A percentile compares a stretch with the other conserved stretches of the same genome.
Conservation (phyloP, 805 yeast species). For the Komagataella mondaviorum region DNA sequence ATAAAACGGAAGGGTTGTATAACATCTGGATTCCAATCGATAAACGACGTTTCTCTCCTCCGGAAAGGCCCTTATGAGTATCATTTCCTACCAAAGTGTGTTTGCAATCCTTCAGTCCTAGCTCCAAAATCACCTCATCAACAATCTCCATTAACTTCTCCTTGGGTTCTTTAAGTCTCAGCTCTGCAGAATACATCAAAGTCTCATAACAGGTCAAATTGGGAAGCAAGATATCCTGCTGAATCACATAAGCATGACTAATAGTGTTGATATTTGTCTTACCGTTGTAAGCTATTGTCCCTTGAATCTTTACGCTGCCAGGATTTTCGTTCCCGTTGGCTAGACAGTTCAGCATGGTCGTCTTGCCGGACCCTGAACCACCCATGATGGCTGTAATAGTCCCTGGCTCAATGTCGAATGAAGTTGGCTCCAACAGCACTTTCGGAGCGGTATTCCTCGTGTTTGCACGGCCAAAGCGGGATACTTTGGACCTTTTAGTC, state of each 20-base stretch:
- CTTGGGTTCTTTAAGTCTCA: conserved; percentile 38
- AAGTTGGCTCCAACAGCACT: conserved; percentile 14
- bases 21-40: conserved; percentile 70
- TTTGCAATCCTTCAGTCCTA: conserved; percentile 54
- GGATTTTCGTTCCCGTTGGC: conserved; percentile 30
- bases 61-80: conserved; percentile 51
- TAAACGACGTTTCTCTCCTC: conserved; percentile 73
- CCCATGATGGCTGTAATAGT: conserved; percentile 72
- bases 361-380: conserved; percentile 81
- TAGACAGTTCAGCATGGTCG: conserved; percentile 59
- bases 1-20: conserved; percentile 62
- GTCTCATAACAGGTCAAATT: conserved; percentile 65
- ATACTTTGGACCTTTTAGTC: neutral
- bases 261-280: conserved; percentile 13
- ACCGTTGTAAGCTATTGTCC: conserved; percentile 30
- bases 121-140: conserved; percentile 42
- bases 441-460: neutral
- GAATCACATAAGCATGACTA: conserved; percentile 54
- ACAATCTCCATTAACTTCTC: conserved; percentile 36
- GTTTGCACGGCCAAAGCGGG: neutral
- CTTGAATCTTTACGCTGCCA: conserved; percentile 19
- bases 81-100: conserved; percentile 44
- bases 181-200: conserved; percentile 53
- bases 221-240: conserved; percentile 61
- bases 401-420: conserved; percentile 47